Percentiles rank a stretch among this genome's conserved stretches.
phyloP scores from a whole-genome alignment of 139 green algal genomes.

The Tetratostichococcus sp. region DNA sequence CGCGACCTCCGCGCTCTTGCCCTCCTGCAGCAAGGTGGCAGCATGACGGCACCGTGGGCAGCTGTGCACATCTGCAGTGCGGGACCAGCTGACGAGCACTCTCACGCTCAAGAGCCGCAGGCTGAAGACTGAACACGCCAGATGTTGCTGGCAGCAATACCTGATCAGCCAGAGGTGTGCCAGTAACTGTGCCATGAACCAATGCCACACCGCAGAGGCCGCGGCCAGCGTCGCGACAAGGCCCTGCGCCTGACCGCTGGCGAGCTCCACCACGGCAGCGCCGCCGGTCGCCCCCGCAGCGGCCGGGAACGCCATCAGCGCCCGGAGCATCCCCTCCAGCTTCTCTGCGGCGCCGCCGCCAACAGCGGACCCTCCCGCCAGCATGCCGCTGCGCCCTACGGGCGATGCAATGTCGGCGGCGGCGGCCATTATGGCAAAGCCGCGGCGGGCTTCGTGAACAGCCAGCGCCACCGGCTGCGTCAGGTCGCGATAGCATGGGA shows the following conservation, averaged over 20 bases:
- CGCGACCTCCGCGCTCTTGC: slow-evolving; percentile 32
- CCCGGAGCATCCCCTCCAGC: slow-evolving; percentile 8
- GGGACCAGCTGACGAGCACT: too few species aligned
- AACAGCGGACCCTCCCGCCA: too few species aligned
- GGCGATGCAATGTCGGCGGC: not conserved
- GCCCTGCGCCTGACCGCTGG: slow-evolving; percentile 7
- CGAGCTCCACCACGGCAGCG: slow-evolving; percentile 2
- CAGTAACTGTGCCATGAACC: not conserved
- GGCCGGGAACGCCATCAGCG: slow-evolving; percentile 27
- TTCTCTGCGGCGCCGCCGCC: not conserved
- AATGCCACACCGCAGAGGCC: not conserved
- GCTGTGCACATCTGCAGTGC: too few species aligned
- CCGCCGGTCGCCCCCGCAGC: too few species aligned
- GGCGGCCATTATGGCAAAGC: slow-evolving; percentile 47
- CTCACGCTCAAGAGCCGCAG: too few species aligned
- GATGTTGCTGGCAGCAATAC: too few species aligned
- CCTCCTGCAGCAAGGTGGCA: too few species aligned
- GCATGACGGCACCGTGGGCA: not conserved
- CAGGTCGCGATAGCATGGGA: slow-evolving; percentile 77
- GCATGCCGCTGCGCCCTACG: too few species aligned
- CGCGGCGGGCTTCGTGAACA: slow-evolving; percentile 57
- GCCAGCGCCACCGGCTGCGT: slow-evolving; percentile 78
- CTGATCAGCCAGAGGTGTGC: too few species aligned
- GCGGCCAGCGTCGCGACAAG: not conserved
- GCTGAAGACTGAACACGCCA: too few species aligned